Evolutionary conservation across 73 alveolate species (phyloP), one percentile per base, ranked within the genome.

Genomic region (Breviolum minutum): DNA sequence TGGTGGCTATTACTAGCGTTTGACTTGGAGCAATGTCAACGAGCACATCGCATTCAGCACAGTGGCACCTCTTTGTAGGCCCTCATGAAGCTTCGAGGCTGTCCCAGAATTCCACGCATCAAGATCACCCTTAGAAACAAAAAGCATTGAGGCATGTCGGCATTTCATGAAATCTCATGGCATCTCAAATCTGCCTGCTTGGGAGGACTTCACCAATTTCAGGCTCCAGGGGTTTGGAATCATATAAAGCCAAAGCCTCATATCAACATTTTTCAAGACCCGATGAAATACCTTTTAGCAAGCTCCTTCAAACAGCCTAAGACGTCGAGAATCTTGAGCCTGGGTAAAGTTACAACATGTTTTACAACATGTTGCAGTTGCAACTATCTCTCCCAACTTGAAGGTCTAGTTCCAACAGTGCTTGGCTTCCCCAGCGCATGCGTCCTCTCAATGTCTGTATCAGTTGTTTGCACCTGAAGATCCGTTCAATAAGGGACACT

Each of bases 91-190:
- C 69, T 32, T 13, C 98, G 98, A 30, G 98, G 98, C 29, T 92
- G 98, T 60, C 98, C 98, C 80, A 74, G 9, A 48, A 92, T n/a
- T 79, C 98, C 98, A 14, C 98, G 98, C 98, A 92, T 92, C 66
- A 92, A 32, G 20, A 92, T 68, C 19, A 92, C 74, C 98, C 98
- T 92, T 54, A 62, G 96, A 40, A 32, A 64, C 77, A 32, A 27
- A 68, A 40, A 40, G 54, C 54, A 40, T 40, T 40, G 79, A 69
- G 62, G 32, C 66, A 29, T 29, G 29, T n/a, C 11, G 19, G 66
- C 32, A 62, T 29, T 10, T 9, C 63, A 79, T 27, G 87, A 29
- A 63, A 79, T 0, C 8, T 76, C 7, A 11, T 24, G 79, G 26
- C 85, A 14, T 19, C 13, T 24, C 85, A 19, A 19, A 26, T 6